Conservation (phyloP, 257 asterid genomes). For the Nicotiana attenuata region DNA sequence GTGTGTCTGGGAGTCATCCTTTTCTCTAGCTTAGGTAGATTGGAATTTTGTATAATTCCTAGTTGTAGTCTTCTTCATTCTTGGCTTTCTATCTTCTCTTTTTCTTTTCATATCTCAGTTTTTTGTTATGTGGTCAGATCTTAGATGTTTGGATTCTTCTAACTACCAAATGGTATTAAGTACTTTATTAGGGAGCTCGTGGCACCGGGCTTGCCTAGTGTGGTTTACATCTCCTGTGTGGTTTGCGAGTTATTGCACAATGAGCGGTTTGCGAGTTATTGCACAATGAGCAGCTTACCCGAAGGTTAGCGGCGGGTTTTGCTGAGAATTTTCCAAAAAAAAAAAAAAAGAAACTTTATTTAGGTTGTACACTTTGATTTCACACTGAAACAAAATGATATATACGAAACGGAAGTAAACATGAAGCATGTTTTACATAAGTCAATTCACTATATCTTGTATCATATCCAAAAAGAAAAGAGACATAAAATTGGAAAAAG, state of each 20-base stretch:
- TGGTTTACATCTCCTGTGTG: too few species aligned
- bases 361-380: too few species aligned
- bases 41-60: constrained; percentile 3
- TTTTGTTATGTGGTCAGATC: neutral
- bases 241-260: too few species aligned
- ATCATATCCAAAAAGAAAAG: neutral
- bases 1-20: constrained; percentile 3
- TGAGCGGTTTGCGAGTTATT: too few species aligned
- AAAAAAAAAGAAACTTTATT: too few species aligned
- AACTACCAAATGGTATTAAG: neutral
- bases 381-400: neutral
- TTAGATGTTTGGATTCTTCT: neutral
- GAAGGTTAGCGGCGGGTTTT: too few species aligned
- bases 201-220: too few species aligned
- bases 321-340: too few species aligned
- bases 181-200: neutral
- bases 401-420: neutral
- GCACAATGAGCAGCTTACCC: too few species aligned
- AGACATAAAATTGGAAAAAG: neutral
- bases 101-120: neutral
- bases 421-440: neutral
- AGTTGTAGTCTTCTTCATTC: neutral
- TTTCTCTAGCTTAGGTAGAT: constrained; percentile 1
- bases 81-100: neutral
- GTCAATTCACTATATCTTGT: neutral